Base-by-base conservation (phyloP, 2,329 filamentous ascomycete genomes). In the Nectriaceae sp. region DNA sequence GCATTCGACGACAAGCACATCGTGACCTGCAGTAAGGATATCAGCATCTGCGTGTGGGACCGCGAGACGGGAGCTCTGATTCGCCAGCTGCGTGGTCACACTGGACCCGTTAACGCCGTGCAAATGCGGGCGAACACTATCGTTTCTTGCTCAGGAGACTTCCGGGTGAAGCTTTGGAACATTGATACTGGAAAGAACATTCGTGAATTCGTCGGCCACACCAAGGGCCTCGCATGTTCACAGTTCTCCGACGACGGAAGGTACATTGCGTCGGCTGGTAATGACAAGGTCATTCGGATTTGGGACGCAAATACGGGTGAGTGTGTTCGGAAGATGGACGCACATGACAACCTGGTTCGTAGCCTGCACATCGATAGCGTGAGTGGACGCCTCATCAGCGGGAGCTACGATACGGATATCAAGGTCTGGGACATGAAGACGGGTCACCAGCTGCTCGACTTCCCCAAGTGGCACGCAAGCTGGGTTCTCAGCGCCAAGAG, bases 401-500 rank as follows among this genome's bases (percentile, higher is more conserved):
- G 90, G 16, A 94, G 88, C 65, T 99, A 99, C 68, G 94, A 99
- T 67, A 89, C 90, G 61, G 92, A 93, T 61, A 92, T 99, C 66
- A 96, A 95, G 66, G 90, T 97, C 1, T 97, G 91, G 70, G 89
- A 97, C 67, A 88, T 94, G 72, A 84, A 86, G 55, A 87, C 86
- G 3, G 93, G 92, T 26, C 75, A 85, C 40, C 79, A 90, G 58
- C 80, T 93, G 51, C 82, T 95, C 53, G 86, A 91, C 60, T 93
- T 97, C 62, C 89, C 91, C n/a, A 85, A 89, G 58, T 97, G 92
- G 91, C 96, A 96, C 49, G 87, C 88, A 11, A 96, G 90, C 70
- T 99, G 94, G 94, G 95, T 99, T 64, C 75, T 99, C 50, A 92
- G 90, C 55, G 94, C 94, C 43, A 97, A 97, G 78, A 92, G 89